Percentiles rank a stretch among this genome's conserved stretches.
Evolutionary conservation across 495 filamentous ascomycete species (phyloP).

Genomic region (Daldinia decipiens): DNA sequence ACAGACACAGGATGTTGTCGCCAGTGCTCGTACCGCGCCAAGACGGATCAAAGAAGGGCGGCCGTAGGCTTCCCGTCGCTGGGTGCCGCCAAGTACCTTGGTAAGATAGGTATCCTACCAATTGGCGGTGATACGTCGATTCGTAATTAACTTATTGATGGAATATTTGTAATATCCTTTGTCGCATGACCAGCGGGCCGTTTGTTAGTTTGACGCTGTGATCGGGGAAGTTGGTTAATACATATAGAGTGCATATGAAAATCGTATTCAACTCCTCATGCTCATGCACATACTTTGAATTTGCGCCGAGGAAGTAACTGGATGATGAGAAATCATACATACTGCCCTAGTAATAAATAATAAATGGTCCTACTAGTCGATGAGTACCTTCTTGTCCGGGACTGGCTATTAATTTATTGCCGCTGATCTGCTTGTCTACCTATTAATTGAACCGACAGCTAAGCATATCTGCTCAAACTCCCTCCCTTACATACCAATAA

Average conservation of each 20-base stretch:
- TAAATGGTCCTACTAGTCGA: neutral
- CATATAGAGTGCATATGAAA: neutral
- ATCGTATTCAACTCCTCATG: neutral
- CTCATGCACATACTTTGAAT: neutral
- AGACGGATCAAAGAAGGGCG: slow-evolving; percentile 4
- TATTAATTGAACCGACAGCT: neutral
- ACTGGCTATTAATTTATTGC: slow-evolving; percentile 16
- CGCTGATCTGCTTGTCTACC: slow-evolving; percentile 8
- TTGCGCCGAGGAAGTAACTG: neutral
- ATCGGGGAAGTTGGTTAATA: neutral
- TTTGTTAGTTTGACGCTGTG: slow-evolving; percentile 13
- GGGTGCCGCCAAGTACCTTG: neutral
- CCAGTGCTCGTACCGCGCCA: neutral
- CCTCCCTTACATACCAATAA: slow-evolving; percentile 1
- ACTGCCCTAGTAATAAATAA: slow-evolving; percentile 2
- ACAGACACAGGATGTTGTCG: neutral
- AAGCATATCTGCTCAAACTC: neutral
- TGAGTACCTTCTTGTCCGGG: slow-evolving; percentile 40
- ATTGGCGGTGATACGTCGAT: neutral
- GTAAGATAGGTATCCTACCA: slow-evolving; percentile 3
- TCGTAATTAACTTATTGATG: neutral
- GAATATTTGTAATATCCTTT: slow-evolving; percentile 1
- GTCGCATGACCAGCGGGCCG: neutral
- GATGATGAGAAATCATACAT: neutral
- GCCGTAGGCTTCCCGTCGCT: neutral